Percentiles rank a stretch among this genome's conserved stretches.
phyloP scores from a whole-genome alignment of 2,329 filamentous ascomycete species.

The Calonectria multiphialidica region DNA sequence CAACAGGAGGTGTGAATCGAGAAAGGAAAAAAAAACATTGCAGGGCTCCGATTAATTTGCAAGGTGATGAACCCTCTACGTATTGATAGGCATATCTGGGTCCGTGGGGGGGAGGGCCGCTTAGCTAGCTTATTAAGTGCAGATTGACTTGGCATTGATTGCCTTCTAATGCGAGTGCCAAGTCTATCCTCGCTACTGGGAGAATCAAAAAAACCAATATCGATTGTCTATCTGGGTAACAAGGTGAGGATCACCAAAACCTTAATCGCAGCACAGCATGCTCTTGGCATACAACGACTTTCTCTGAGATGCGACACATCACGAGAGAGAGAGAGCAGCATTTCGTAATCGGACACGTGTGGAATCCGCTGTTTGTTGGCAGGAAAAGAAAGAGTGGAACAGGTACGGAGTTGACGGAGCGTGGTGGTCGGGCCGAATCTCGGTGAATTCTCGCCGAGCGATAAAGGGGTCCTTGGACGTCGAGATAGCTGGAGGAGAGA shows the following conservation, averaged over 20 bases:
- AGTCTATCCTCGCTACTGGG: neutral
- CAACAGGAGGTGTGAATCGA: neutral
- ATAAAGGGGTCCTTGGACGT: neutral
- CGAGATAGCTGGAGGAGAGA: neutral
- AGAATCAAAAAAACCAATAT: neutral
- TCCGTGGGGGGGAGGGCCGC: neutral
- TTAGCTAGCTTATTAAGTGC: neutral
- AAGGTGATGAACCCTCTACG: neutral
- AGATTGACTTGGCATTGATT: neutral
- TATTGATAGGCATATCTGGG: neutral
- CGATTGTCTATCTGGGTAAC: neutral
- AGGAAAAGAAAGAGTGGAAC: conserved; percentile 14
- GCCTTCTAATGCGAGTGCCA: neutral
- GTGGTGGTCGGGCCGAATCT: conserved; percentile 29
- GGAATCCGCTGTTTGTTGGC: conserved; percentile 9
- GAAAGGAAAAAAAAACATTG: neutral
- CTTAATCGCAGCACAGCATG: neutral
- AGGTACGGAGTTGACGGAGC: conserved; percentile 14
- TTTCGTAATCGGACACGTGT: conserved; percentile 17
- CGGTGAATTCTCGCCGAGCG: conserved; percentile 24
- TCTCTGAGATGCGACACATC: neutral
- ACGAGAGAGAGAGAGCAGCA: neutral
- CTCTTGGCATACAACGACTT: neutral
- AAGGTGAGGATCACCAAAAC: neutral
- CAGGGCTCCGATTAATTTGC: neutral